Evolutionary conservation across 1,284 basidiomycete species (phyloP).

Genomic region (Malassezia vespertilionis): DNA sequence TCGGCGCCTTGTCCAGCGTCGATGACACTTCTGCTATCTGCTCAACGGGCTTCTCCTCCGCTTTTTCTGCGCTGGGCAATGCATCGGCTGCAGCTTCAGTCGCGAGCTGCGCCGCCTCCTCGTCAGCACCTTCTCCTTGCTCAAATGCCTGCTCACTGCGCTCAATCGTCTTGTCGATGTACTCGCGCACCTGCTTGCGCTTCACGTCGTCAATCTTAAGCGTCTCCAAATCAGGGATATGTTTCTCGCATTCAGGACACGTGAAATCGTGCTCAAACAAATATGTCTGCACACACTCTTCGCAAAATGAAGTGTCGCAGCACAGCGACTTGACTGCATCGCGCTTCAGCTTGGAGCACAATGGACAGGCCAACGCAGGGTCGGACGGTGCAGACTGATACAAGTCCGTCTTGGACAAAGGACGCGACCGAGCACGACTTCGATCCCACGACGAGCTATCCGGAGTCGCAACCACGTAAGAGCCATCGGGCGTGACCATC

Average conservation of each 20-base stretch:
- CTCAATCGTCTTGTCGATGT: conserved; percentile 37
- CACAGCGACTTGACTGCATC: conserved; percentile 41
- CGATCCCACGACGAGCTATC: conserved; percentile 39
- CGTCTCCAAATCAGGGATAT: conserved; percentile 35
- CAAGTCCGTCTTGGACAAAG: conserved; percentile 39
- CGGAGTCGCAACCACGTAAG: conserved; percentile 42
- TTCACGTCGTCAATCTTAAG: conserved; percentile 38
- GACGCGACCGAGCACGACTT: conserved; percentile 31
- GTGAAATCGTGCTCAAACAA: conserved; percentile 44
- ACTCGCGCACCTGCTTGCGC: conserved; percentile 33
- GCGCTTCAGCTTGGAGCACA: conserved; percentile 39
- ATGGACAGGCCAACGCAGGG: conserved; percentile 36
- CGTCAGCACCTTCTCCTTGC: conserved; percentile 28
- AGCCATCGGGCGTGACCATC: conserved; percentile 46
- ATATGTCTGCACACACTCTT: conserved; percentile 45
- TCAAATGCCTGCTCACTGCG: conserved; percentile 35
- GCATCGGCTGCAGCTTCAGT: conserved; percentile 17
- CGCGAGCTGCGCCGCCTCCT: conserved; percentile 17
- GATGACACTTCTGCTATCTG: too few relatives aligned
- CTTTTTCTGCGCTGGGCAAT: background rate
- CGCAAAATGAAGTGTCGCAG: conserved; percentile 40
- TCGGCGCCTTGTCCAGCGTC: background rate
- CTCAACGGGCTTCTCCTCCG: background rate
- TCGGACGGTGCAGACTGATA: conserved; percentile 40
- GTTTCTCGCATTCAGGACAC: conserved; percentile 45